A percentile compares a stretch with the other conserved stretches of the same genome.
phyloP scores from a whole-genome alignment of 805 yeast species.

The Grigorovia yakushimaensis region DNA sequence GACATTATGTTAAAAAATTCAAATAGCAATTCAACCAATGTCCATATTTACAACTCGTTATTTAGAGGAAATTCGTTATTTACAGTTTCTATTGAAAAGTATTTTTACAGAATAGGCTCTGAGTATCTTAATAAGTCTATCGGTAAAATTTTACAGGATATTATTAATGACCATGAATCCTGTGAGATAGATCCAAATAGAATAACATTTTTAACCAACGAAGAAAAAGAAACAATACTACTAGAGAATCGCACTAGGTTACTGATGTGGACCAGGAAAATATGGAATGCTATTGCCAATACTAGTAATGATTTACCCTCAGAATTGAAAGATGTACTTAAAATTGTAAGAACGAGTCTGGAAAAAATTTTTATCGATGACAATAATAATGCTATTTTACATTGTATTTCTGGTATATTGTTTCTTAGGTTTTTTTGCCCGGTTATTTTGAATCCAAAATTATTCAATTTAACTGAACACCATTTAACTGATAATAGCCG shows the following conservation, averaged over 20 bases:
- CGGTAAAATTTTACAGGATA: constrained; percentile 52
- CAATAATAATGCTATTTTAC: constrained; percentile 37
- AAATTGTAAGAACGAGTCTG: constrained; percentile 50
- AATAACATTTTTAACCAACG: constrained; percentile 29
- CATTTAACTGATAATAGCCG: constrained; percentile 67
- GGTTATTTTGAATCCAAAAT: constrained; percentile 79
- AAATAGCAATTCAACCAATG: constrained; percentile 14
- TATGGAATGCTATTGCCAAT: constrained; percentile 57
- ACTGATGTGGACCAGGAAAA: constrained; percentile 38
- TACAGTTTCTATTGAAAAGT: constrained; percentile 72
- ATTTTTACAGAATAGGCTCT: constrained; percentile 66
- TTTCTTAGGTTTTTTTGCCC: constrained; percentile 85
- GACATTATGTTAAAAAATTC: constrained; percentile 14
- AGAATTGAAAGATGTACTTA: constrained; percentile 54
- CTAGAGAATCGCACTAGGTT: constrained; percentile 42
- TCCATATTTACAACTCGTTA: constrained; percentile 43
- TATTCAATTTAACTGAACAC: constrained; percentile 59
- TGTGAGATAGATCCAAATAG: constrained; percentile 79
- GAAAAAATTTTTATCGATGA: constrained; percentile 49
- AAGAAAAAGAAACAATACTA: constrained; percentile 34
- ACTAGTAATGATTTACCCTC: constrained; percentile 71
- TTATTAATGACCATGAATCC: constrained; percentile 33
- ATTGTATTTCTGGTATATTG: constrained; percentile 74
- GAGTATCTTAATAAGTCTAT: constrained; percentile 66
- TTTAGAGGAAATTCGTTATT: constrained; percentile 82